A percentile compares a stretch with the other conserved stretches of the same genome.
phyloP scores from a whole-genome alignment of 345 rosid species.

The Camelina sativa region DNA sequence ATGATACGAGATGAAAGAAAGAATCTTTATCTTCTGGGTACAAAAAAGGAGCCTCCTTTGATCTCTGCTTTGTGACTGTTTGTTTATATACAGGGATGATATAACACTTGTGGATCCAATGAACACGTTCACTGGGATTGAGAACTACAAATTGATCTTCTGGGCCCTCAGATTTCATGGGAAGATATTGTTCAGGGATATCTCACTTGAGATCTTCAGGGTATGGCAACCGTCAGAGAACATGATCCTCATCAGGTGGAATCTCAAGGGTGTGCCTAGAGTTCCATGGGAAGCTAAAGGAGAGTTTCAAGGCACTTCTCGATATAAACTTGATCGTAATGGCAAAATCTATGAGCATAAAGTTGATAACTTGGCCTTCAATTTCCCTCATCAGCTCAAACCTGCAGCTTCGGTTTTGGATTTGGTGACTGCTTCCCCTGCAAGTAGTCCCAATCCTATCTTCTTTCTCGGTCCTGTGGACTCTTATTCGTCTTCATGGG shows the following conservation, averaged over 20 bases:
- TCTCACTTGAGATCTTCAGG: conserved; percentile 79
- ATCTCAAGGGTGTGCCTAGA: conserved; percentile 82
- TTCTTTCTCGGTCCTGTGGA: conserved; percentile 67
- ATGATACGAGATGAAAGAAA: conserved; percentile 8
- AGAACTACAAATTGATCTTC: conserved; percentile 83
- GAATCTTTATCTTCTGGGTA: conserved; percentile 20
- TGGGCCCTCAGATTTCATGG: conserved; percentile 97
- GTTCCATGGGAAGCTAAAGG: conserved; percentile 97
- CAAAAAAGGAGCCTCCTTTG: conserved; percentile 24
- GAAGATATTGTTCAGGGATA: conserved; percentile 79
- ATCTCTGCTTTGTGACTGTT: conserved; percentile 27
- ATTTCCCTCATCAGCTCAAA: conserved; percentile 77
- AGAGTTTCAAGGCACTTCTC: conserved; percentile 86
- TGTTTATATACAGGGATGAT: conserved; percentile 65
- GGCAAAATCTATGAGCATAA: conserved; percentile 93
- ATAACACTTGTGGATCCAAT: conserved; percentile 82
- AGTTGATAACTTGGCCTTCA: conserved; percentile 92
- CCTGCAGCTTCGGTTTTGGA: conserved; percentile 83
- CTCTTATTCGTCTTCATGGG: conserved; percentile 67
- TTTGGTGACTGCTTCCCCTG: conserved; percentile 77
- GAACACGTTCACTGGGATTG: conserved; percentile 83
- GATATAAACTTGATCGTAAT: conserved; percentile 86
- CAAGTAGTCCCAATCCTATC: conserved; percentile 84
- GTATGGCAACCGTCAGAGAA: conserved; percentile 98
- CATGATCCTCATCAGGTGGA: conserved; percentile 91